These are phyloP conservation scores for Crithidia brevicula DNA, from an alignment of 208 protist genomes.

Conservation along the genomic window DNA sequence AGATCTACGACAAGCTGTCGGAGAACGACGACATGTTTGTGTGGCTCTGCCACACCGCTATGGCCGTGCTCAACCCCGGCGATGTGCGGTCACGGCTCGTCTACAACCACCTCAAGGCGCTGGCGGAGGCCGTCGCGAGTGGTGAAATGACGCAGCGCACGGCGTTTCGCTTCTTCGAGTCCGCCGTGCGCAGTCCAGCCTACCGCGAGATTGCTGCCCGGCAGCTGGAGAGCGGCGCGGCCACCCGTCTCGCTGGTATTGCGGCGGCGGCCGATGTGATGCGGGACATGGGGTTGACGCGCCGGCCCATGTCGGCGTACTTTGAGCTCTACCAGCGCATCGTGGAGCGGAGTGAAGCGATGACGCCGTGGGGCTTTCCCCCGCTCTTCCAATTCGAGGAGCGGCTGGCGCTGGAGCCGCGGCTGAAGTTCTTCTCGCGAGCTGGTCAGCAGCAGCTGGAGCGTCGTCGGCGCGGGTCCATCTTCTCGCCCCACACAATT, in stretches of 20 bases:
- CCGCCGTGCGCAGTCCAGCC: constrained; percentile 83
- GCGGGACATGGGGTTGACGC: constrained; percentile 85
- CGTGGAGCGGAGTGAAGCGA: constrained; percentile 88
- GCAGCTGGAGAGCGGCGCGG: constrained; percentile 81
- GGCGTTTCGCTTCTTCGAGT: constrained; percentile 91
- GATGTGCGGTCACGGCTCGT: constrained; percentile 88
- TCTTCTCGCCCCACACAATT: constrained; percentile 81
- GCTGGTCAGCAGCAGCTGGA: constrained; percentile 81
- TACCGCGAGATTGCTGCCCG: constrained; percentile 84
- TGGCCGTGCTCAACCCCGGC: constrained; percentile 91
- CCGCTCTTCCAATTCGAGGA: constrained; percentile 94
- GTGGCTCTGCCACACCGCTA: constrained; percentile 92
- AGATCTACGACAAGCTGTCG: constrained; percentile 85
- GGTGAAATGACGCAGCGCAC: constrained; percentile 89
- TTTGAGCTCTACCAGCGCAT: constrained; percentile 94
- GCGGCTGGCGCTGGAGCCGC: constrained; percentile 82
- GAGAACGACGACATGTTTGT: constrained; percentile 93
- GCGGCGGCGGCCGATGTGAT: constrained; percentile 88
- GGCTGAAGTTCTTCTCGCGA: constrained; percentile 88
- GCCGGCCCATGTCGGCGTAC: constrained; percentile 88
- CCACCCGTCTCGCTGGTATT: constrained; percentile 87
- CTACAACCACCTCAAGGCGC: constrained; percentile 87
- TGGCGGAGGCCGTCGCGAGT: constrained; percentile 84
- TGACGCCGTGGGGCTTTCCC: constrained; percentile 93
- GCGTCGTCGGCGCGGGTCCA: constrained; percentile 61